Base-by-base conservation (phyloP, 2,329 filamentous ascomycete species). In the Huntiella abstrusa region DNA sequence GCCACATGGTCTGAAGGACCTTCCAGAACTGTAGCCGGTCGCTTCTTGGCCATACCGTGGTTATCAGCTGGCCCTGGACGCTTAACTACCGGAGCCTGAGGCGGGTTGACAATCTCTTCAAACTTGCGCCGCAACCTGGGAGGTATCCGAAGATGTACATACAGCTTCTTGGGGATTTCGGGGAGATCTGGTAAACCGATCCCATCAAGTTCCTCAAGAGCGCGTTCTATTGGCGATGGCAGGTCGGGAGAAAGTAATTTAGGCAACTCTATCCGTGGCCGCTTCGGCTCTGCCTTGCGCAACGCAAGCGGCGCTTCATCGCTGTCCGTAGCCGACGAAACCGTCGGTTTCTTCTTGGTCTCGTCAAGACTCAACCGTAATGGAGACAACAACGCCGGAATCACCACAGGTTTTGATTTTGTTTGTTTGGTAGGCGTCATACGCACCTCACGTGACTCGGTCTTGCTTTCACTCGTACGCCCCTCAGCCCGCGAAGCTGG, bases 231-330 rank as follows among this genome's bases (percentile, higher is more conserved):
- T 13, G 66, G 55, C 0, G 68, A 60, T 1, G 72, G 72, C 5
- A 76, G 56, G 0, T 71, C 75, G 0, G 72, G 72, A 0, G 72
- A 76, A 8, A 76, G 59, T 5, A 75, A 59, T 0, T 65, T 59
- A 1, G 71, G 72, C 10, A 49, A 35, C 51, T 46, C 16, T 49
- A 38, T 48, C 51, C 60, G 11, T 52, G 56, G 15, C 47, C 62
- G 8, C 8, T 28, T 28, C 2, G 22, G 22, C 22, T 28, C 22
- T 19, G 15, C 19, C 10, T 39, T 39, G 10, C 37, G 15, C 10
- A 15, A 3, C 11, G 36, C 28, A 7, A 34, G 36, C 6, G 45
- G 37, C 32, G 41, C 45, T 13, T 47, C 45, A 28, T 28, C 22
- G 22, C 22, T 28, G 22, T 28, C 22, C 3, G 28, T 22, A 6